These are phyloP conservation scores for Lunularia cruciata DNA, from an alignment of 225 moss, liverwort and hornwort genomes.

Conservation along the genomic window DNA sequence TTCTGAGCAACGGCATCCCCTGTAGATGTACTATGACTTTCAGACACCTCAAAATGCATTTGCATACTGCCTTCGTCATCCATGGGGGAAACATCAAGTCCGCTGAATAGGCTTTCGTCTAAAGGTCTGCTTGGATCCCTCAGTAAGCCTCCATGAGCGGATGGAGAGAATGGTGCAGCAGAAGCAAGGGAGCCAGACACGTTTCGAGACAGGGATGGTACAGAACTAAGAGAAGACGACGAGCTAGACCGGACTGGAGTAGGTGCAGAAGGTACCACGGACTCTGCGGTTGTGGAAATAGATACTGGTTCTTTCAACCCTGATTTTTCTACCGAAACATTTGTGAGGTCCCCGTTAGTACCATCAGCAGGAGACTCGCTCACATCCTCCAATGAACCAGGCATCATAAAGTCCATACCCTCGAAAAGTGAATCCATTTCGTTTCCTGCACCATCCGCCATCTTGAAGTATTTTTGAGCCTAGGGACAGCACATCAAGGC, in stretches of 20 bases:
- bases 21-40: background rate
- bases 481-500: background rate
- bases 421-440: slow-evolving; percentile 62
- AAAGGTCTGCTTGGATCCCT: slow-evolving; percentile 41
- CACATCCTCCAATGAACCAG: slow-evolving; percentile 17
- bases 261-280: background rate
- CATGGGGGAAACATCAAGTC: slow-evolving; percentile 32
- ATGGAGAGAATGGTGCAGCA: slow-evolving; percentile 19
- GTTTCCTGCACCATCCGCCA: slow-evolving; percentile 32
- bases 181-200: slow-evolving; percentile 22
- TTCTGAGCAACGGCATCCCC: background rate
- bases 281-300: slow-evolving; percentile 5
- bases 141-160: slow-evolving; percentile 17
- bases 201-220: slow-evolving; percentile 3
- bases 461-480: background rate
- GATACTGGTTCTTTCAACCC: background rate
- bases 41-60: background rate
- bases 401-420: slow-evolving; percentile 54
- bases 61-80: slow-evolving; percentile 12
- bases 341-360: background rate
- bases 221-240: slow-evolving; percentile 10
- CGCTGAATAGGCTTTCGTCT: slow-evolving; percentile 52
- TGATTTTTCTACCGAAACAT: background rate
- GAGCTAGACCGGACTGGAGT: background rate
- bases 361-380: slow-evolving; percentile 12